Evolutionary conservation across 2,329 filamentous ascomycete genomes (phyloP), one percentile per base, ranked within the genome.

Genomic region (Apiospora saccharicola): DNA sequence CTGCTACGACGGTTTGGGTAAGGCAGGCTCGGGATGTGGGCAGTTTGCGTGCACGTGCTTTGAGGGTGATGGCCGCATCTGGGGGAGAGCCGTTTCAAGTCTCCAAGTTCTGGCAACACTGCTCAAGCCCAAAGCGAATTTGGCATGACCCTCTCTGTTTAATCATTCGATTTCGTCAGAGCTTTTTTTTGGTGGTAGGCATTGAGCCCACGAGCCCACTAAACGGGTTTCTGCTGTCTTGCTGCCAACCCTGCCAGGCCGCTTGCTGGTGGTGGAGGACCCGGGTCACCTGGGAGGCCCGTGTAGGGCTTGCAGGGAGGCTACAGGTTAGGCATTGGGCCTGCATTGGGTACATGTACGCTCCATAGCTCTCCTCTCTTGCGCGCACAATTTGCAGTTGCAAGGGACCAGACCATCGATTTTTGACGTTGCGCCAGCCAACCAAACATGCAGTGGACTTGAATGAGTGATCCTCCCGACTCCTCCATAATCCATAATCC

Each of bases 21-120:
- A 61, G 34, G 57, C 34, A 41, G 57, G 34, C 19, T 12, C 30
- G 57, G 57, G 57, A 41, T 64, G 34, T 64, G 57, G 41, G 57
- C 57, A n/a, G 57, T 41, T 37, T 64, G 57, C 22, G 46, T 64
- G 57, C 57, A 64, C 57, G 57, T 64, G 57, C 57, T 37, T 64
- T 37, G 57, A 10, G n/a, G 30, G 37, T 64, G 57, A 8, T 64
- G 30, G 49, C 51, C 51, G 51, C 26, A 57, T 61, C 34, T 41
- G 57, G 57, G 57, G 57, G 57, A 64, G 34, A 41, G 57, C 57
- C 57, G 34, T 41, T 64, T 64, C 34, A 64, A 64, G 57, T 64
- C 57, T 64, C 57, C 57, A 64, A 64, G 34, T 64, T 64, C 57
- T 64, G 34, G 34, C 57, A 64, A 41, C 19, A 41, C 34, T 41